Evolutionary conservation across 257 asterid genomes (phyloP).

Genomic region (Fraxinus excelsior): DNA sequence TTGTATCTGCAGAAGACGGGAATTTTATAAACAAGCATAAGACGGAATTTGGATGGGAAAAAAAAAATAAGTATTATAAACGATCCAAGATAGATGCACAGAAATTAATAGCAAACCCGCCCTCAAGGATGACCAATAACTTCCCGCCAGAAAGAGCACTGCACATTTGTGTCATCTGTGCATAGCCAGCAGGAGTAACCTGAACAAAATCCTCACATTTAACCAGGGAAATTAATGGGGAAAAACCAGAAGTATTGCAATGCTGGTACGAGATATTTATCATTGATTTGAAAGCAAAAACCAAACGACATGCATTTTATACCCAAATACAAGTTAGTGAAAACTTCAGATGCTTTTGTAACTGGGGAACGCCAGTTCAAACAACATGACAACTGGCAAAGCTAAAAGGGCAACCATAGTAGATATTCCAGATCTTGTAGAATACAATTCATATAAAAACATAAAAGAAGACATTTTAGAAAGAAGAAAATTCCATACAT

Average conservation of each 20-base stretch:
- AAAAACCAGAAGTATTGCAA: constrained; percentile 14
- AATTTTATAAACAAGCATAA: constrained; percentile 23
- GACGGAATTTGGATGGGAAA: constrained; percentile 4
- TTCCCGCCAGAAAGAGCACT: constrained; percentile 76
- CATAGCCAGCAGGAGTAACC: constrained; percentile 93
- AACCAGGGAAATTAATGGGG: constrained; percentile 9
- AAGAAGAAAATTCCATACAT: constrained; percentile 50
- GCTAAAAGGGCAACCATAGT: constrained; percentile 10
- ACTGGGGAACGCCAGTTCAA: constrained; percentile 16
- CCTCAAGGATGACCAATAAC: constrained; percentile 94
- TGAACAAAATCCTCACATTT: constrained; percentile 28
- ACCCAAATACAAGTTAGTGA: constrained; percentile 9
- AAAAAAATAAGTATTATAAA: neutral
- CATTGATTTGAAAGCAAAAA: constrained; percentile 14
- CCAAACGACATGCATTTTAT: constrained; percentile 12
- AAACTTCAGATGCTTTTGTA: constrained; percentile 6
- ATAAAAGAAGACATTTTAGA: neutral
- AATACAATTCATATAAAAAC: neutral
- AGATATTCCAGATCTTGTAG: constrained; percentile 18
- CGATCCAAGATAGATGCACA: constrained; percentile 20
- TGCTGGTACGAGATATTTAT: neutral
- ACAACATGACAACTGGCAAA: constrained; percentile 15
- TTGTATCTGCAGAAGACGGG: constrained; percentile 63
- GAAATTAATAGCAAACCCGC: constrained; percentile 69
- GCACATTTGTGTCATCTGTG: constrained; percentile 87